A percentile compares a stretch with the other conserved stretches of the same genome.
phyloP scores from a whole-genome alignment of 2,329 filamentous ascomycete genomes.

The Penicillium sp. region DNA sequence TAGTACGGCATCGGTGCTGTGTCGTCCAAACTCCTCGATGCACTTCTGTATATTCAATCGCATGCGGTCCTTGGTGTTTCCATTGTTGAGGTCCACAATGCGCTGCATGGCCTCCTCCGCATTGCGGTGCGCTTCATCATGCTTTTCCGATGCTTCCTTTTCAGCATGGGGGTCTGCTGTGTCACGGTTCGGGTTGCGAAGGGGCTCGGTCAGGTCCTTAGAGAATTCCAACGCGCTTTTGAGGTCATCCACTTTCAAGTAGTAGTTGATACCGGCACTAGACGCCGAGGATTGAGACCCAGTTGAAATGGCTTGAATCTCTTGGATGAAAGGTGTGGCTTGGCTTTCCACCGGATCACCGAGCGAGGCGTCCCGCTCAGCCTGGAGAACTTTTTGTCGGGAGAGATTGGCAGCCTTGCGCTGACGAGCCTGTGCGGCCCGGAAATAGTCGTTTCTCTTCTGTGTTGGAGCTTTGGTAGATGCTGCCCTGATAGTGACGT shows the following conservation, averaged over 20 bases:
- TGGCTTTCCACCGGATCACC: constrained; percentile 81
- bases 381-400: constrained; percentile 68
- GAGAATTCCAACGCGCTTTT: constrained; percentile 67
- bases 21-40: constrained; percentile 84
- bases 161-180: constrained; percentile 41
- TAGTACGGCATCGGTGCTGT: constrained; percentile 76
- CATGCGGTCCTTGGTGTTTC: constrained; percentile 73
- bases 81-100: constrained; percentile 76
- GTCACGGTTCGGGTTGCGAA: constrained; percentile 30
- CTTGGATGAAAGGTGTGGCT: constrained; percentile 73
- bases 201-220: constrained; percentile 57
- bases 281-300: constrained; percentile 15
- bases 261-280: constrained; percentile 65
- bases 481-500: constrained; percentile 62
- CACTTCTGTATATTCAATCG: constrained; percentile 83
- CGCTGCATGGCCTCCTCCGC: constrained; percentile 75
- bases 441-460: constrained; percentile 75
- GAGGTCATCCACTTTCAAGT: constrained; percentile 68
- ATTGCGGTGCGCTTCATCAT: constrained; percentile 61
- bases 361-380: constrained; percentile 63
- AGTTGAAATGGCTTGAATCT: constrained; percentile 26
- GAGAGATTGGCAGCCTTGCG: constrained; percentile 81
- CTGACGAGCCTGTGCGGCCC: constrained; percentile 76
- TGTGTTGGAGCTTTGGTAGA: constrained; percentile 65
- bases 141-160: constrained; percentile 42